Evolutionary conservation across 371 early-diverging fungal species (phyloP).

Genomic region (Neoconidiobolus thromboides): DNA sequence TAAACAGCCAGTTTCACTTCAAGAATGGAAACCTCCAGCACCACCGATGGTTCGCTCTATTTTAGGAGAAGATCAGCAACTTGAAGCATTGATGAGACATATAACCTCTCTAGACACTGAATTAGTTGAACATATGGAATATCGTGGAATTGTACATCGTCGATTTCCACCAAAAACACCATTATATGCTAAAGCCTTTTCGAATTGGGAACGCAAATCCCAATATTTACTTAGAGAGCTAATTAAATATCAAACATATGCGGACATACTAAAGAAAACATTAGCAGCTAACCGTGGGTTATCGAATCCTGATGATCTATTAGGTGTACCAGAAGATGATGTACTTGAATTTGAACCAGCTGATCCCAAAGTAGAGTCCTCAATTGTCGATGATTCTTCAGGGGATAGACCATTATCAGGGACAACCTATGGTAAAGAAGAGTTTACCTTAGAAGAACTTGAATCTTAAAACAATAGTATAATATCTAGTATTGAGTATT

Average conservation of each 20-base stretch:
- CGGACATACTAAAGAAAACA: conserved; percentile 48
- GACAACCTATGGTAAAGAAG: too few species aligned
- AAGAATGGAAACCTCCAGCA: conserved; percentile 8
- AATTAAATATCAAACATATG: conserved; percentile 74
- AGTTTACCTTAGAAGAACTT: too few species aligned
- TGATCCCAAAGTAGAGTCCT: too few species aligned
- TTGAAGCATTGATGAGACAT: conserved; percentile 20
- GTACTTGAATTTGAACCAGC: background rate
- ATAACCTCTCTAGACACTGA: conserved; percentile 18
- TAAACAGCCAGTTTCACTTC: conserved; percentile 10
- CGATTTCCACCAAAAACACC: conserved; percentile 30
- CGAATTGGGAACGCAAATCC: conserved; percentile 75
- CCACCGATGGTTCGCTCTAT: conserved; percentile 9
- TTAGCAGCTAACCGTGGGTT: conserved; percentile 12
- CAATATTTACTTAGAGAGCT: conserved; percentile 68
- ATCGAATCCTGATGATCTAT: background rate
- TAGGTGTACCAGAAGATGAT: background rate
- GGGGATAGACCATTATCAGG: too few species aligned
- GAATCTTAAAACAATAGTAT: too few species aligned
- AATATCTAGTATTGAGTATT: too few species aligned
- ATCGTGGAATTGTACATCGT: conserved; percentile 20
- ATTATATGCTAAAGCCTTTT: conserved; percentile 39
- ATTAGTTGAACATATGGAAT: conserved; percentile 26
- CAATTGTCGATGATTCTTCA: too few species aligned
- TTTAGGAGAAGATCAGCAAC: conserved; percentile 16